phyloP scores from a whole-genome alignment of 1,139 yeast species.

The Suhomyces atakaporum region DNA sequence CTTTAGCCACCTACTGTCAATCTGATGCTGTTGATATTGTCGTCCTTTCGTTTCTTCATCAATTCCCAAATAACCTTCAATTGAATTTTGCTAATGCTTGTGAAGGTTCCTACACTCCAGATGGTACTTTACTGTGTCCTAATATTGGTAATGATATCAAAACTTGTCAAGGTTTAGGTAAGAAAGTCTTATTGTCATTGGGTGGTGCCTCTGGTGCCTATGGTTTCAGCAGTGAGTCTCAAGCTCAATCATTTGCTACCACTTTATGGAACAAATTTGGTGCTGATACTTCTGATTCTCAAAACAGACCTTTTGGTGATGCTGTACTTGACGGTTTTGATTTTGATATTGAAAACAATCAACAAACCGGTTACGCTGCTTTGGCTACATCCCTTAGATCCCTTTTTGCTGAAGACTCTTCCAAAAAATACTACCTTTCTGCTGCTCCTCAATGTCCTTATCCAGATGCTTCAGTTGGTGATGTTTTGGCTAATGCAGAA shows the following conservation, averaged over 20 bases:
- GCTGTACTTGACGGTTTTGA: conserved; percentile 51
- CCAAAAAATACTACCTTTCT: conserved; percentile 71
- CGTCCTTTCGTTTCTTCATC: conserved; percentile 66
- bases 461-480: conserved; percentile 86
- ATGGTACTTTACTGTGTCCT: conserved; percentile 62
- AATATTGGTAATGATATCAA: conserved; percentile 72
- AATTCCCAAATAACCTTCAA: conserved; percentile 52
- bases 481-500: conserved; percentile 57
- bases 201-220: conserved; percentile 88
- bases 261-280: conserved; percentile 87
- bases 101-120: conserved; percentile 44
- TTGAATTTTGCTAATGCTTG: conserved; percentile 77
- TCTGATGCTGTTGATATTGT: conserved; percentile 70
- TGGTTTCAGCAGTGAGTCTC: conserved; percentile 64
- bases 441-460: conserved; percentile 97
- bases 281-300: conserved; percentile 33
- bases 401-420: conserved; percentile 52
- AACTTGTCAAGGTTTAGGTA: conserved; percentile 81
- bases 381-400: conserved; percentile 61
- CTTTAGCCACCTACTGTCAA: conserved; percentile 68
- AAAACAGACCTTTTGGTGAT: conserved; percentile 69
- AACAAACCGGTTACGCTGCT: conserved; percentile 59
- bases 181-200: conserved; percentile 73
- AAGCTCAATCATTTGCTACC: conserved; percentile 69
- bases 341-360: conserved; percentile 47